Evolutionary conservation across 176 grass and related monocot genomes (phyloP).

Genomic region (Lolium rigidum): DNA sequence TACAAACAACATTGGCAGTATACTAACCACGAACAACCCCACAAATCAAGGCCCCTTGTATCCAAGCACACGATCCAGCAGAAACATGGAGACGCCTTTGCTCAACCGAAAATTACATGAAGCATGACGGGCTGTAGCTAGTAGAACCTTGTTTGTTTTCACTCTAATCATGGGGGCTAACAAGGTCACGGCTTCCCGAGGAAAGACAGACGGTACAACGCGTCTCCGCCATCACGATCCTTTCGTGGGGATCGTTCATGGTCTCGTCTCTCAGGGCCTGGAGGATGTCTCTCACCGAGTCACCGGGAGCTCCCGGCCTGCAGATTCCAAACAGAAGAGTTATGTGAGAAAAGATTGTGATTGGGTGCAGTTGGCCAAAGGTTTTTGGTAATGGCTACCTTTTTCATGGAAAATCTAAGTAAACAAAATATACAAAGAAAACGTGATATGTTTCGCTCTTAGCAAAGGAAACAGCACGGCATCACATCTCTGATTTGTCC

Average conservation of each 20-base stretch:
- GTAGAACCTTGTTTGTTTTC: conserved; percentile 24
- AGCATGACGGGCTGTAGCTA: conserved; percentile 26
- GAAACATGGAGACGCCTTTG: background rate
- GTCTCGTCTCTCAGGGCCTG: conserved; percentile 91
- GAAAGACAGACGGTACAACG: conserved; percentile 84
- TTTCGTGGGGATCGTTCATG: conserved; percentile 94
- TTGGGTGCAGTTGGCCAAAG: background rate
- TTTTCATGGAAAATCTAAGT: no score
- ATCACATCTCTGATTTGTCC: no score
- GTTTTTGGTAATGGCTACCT: background rate
- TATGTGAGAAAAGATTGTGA: background rate
- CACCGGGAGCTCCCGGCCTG: conserved; percentile 78
- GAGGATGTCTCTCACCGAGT: conserved; percentile 64
- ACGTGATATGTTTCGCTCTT: no score
- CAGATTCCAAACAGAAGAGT: background rate
- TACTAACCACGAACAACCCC: background rate
- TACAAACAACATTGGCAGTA: background rate
- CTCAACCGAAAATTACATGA: background rate
- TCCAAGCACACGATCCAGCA: background rate
- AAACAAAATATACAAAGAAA: no score
- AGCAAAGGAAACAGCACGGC: no score
- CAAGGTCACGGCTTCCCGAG: conserved; percentile 67
- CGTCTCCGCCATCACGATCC: conserved; percentile 92
- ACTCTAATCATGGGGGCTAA: conserved; percentile 27
- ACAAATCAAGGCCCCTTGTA: background rate